A percentile compares a stretch with the other conserved stretches of the same genome.
Conservation (phyloP, 2,329 filamentous ascomycete genomes). For the Hymenoscyphus repandus region DNA sequence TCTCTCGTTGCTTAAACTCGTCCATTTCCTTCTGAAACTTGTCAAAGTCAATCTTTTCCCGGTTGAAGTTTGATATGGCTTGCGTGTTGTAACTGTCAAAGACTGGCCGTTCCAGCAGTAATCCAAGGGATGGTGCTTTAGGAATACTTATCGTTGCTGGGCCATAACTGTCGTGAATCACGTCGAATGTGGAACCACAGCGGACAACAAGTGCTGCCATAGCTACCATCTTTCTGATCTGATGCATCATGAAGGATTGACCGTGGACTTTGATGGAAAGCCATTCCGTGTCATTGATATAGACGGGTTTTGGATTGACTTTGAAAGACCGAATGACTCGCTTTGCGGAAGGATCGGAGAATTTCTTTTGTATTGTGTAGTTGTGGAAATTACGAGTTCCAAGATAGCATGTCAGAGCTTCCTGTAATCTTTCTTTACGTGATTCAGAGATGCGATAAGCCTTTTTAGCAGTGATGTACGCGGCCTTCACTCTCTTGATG, state of each 20-base stretch:
- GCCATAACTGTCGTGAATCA: slow-evolving; percentile 71
- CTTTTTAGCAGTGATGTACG: slow-evolving; percentile 77
- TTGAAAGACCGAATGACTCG: slow-evolving; percentile 90
- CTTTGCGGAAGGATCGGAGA: slow-evolving; percentile 76
- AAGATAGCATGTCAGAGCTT: slow-evolving; percentile 66
- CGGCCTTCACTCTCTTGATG: slow-evolving; percentile 70
- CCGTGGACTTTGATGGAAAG: slow-evolving; percentile 92
- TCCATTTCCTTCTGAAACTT: slow-evolving; percentile 74
- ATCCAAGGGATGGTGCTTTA: slow-evolving; percentile 83
- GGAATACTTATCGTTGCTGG: slow-evolving; percentile 76
- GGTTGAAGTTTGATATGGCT: slow-evolving; percentile 56
- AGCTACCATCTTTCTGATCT: slow-evolving; percentile 98
- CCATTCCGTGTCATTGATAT: slow-evolving; percentile 92
- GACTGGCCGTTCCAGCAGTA: slow-evolving; percentile 84
- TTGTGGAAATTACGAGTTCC: slow-evolving; percentile 95
- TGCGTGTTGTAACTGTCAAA: slow-evolving; percentile 85
- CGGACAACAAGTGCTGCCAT: slow-evolving; percentile 83
- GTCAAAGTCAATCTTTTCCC: slow-evolving; percentile 70
- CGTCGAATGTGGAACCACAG: slow-evolving; percentile 68
- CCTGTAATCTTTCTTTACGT: slow-evolving; percentile 71
- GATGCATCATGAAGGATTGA: slow-evolving; percentile 99
- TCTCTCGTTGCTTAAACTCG: slow-evolving; percentile 86
- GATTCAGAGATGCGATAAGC: slow-evolving; percentile 72
- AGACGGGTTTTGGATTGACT: slow-evolving; percentile 68
- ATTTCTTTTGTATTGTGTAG: slow-evolving; percentile 88